A percentile compares a stretch with the other conserved stretches of the same genome.
Evolutionary conservation across 208 protist species (phyloP).

Genomic region (Wallacemonas sp.): DNA sequence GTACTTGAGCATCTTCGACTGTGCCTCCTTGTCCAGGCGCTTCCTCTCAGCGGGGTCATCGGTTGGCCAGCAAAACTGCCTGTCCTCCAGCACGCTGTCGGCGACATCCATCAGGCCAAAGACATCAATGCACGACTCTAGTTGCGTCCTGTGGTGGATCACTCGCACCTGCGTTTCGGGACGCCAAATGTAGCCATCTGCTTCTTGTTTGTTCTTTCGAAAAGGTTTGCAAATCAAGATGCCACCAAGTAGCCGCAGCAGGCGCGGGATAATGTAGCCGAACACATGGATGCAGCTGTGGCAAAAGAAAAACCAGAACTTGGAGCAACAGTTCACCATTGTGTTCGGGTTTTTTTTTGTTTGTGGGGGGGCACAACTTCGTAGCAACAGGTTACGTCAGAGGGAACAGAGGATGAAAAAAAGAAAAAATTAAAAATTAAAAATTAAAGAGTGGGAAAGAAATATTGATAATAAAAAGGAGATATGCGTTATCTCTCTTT

Average conservation of each 20-base stretch:
- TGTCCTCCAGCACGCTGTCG: conserved; percentile 21
- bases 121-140: conserved; percentile 25
- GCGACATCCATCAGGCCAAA: conserved; percentile 41
- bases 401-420: neutral
- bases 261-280: conserved; percentile 30
- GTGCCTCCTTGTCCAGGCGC: conserved; percentile 11
- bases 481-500: neutral
- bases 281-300: conserved; percentile 44
- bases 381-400: neutral
- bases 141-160: conserved; percentile 22
- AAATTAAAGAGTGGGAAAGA: conserved; percentile 11
- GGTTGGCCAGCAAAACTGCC: conserved; percentile 27
- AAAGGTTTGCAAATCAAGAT: conserved; percentile 31
- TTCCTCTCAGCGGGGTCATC: conserved; percentile 14
- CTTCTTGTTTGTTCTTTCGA: conserved; percentile 9
- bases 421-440: neutral
- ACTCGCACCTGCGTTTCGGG: conserved; percentile 27
- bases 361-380: no score
- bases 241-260: conserved; percentile 12
- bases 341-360: no score
- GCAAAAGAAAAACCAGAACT: conserved; percentile 33
- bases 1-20: conserved; percentile 33
- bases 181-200: conserved; percentile 28
- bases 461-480: neutral
- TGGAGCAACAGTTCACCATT: conserved; percentile 13